Evolutionary conservation across 176 grass and related monocot genomes (phyloP).

Genomic region (Carex pumila): DNA sequence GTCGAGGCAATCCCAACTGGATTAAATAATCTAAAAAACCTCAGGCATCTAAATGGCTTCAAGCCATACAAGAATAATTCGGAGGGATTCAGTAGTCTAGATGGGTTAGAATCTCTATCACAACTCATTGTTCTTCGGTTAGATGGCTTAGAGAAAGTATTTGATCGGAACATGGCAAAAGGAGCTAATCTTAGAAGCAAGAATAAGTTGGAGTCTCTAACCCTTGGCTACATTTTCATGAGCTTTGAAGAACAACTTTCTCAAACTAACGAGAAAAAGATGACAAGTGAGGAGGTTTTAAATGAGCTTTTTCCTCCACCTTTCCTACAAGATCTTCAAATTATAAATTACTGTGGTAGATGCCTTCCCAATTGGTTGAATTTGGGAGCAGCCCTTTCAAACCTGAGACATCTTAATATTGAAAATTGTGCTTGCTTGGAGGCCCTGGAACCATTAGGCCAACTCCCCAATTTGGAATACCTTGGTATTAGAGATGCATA

Average conservation of each 20-base stretch:
- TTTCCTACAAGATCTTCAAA: not conserved
- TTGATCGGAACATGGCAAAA: not conserved
- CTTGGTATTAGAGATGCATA: no score
- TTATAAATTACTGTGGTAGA: not conserved
- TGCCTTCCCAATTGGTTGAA: not conserved
- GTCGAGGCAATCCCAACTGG: not conserved
- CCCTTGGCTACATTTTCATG: not conserved
- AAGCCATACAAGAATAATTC: not conserved
- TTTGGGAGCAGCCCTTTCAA: not conserved
- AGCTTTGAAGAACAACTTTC: not conserved
- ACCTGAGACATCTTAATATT: not conserved
- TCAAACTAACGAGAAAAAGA: not conserved
- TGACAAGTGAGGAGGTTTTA: not conserved
- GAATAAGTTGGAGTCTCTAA: not conserved
- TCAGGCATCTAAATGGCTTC: not conserved
- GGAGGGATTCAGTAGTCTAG: not conserved
- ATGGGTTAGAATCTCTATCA: not conserved
- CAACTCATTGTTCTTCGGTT: not conserved
- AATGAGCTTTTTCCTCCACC: not conserved
- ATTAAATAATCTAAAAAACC: not conserved
- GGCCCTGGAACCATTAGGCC: no score
- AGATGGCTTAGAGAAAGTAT: not conserved
- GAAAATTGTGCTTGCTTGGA: not conserved
- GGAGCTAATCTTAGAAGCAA: not conserved
- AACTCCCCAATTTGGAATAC: no score